These are phyloP conservation scores for Biancaea sappan DNA, from an alignment of 306 rosid genomes.

Conservation along the genomic window DNA sequence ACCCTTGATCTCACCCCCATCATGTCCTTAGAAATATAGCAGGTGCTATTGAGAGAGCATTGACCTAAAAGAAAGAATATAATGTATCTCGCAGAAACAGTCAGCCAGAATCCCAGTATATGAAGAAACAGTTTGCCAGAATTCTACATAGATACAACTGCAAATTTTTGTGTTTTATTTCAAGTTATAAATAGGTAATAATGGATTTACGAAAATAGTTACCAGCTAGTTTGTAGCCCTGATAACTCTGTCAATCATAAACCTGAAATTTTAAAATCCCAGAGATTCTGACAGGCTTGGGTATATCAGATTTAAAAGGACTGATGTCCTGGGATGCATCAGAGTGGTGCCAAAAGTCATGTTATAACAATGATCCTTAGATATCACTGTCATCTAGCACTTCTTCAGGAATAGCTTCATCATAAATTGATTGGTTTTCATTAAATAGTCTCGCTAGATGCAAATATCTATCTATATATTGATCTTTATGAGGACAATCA, in stretches of 20 bases:
- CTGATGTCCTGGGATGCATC: background rate
- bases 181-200: background rate
- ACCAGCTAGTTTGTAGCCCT: background rate
- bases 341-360: background rate
- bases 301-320: background rate
- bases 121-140: background rate
- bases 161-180: background rate
- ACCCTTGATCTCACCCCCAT: background rate
- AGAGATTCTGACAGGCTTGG: background rate
- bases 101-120: background rate
- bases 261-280: background rate
- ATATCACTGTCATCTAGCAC: background rate
- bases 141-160: background rate
- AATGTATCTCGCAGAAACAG: background rate
- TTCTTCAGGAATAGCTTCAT: background rate
- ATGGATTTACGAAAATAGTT: background rate
- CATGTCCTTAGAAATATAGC: background rate
- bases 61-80: background rate
- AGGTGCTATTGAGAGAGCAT: background rate
- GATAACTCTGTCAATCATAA: background rate
- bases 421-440: background rate
- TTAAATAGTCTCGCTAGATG: no score
- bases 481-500: background rate
- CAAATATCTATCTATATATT: no score
- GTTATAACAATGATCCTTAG: background rate